Evolutionary conservation across 2,329 filamentous ascomycete genomes (phyloP).

Genomic region (Paecilomyces fulvus): DNA sequence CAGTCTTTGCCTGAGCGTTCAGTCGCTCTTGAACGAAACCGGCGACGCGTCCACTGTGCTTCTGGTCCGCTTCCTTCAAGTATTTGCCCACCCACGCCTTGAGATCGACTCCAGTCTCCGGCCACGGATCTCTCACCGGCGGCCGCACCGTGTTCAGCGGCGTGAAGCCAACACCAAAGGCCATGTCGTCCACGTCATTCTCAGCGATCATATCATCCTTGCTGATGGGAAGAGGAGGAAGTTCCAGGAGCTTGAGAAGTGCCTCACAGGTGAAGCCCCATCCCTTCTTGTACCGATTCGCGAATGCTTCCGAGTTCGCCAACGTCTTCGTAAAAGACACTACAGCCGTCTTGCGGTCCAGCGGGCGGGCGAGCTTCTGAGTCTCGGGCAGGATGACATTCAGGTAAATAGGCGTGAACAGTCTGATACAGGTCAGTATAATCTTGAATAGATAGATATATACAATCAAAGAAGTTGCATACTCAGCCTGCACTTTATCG

Average conservation of each 20-base stretch:
- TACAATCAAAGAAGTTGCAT: slow-evolving; percentile 18
- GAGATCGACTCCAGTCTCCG: slow-evolving; percentile 70
- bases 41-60: slow-evolving; percentile 62
- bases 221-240: slow-evolving; percentile 65
- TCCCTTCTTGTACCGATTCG: slow-evolving; percentile 72
- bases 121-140: slow-evolving; percentile 68
- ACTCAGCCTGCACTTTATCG: slow-evolving; percentile 68
- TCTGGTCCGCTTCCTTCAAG: slow-evolving; percentile 66
- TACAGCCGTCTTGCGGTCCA: slow-evolving; percentile 88
- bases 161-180: slow-evolving; percentile 91
- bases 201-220: slow-evolving; percentile 74
- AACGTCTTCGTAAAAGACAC: slow-evolving; percentile 89
- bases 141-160: slow-evolving; percentile 84
- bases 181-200: slow-evolving; percentile 86
- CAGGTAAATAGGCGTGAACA: slow-evolving; percentile 81
- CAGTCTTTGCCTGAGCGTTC: slow-evolving; percentile 47
- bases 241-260: slow-evolving; percentile 81
- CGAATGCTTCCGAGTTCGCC: slow-evolving; percentile 76
- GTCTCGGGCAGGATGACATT: slow-evolving; percentile 81
- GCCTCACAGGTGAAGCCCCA: slow-evolving; percentile 86
- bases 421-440: slow-evolving; percentile 28
- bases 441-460: neutral
- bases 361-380: slow-evolving; percentile 74
- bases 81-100: slow-evolving; percentile 76
- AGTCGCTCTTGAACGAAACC: slow-evolving; percentile 66